These are phyloP conservation scores for Volvariella volvacea DNA, from an alignment of 1,284 basidiomycete genomes.

Conservation along the genomic window DNA sequence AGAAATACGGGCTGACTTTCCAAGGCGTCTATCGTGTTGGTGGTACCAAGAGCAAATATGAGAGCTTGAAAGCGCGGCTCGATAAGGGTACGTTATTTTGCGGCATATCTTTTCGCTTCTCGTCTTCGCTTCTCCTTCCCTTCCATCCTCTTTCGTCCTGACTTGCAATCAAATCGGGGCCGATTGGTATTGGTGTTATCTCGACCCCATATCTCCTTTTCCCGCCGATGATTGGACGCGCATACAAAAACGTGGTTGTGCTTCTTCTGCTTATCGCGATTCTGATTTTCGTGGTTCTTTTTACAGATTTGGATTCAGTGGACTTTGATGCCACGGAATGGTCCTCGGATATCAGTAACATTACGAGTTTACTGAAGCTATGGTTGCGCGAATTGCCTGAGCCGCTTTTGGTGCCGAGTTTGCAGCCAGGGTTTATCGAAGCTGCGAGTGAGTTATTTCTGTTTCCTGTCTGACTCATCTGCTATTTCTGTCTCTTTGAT, in stretches of 20 bases:
- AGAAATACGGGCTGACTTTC: slow-evolving; percentile 77
- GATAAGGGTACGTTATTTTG: slow-evolving; percentile 65
- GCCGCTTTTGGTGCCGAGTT: slow-evolving; percentile 78
- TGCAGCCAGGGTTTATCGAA: slow-evolving; percentile 92
- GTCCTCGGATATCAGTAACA: slow-evolving; percentile 92
- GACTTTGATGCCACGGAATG: slow-evolving; percentile 87
- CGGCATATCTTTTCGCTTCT: no score
- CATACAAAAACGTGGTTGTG: no score
- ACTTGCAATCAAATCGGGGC: no score
- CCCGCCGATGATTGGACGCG: no score
- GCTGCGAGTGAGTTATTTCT: slow-evolving; percentile 77
- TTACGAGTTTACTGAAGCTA: slow-evolving; percentile 88
- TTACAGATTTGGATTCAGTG: slow-evolving; percentile 75
- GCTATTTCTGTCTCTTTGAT: no score
- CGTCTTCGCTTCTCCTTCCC: background rate
- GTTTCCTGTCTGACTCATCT: slow-evolving; percentile 4
- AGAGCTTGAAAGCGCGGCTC: slow-evolving; percentile 76
- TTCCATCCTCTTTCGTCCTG: slow-evolving; percentile 3
- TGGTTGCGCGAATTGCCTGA: slow-evolving; percentile 98
- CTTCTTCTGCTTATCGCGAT: no score
- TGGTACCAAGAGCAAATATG: slow-evolving; percentile 86
- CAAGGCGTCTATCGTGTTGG: slow-evolving; percentile 94
- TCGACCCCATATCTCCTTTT: no score
- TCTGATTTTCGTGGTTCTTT: background rate
- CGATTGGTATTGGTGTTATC: no score